Conservation (phyloP, 495 filamentous ascomycete genomes). For the Tuber borchii region DNA sequence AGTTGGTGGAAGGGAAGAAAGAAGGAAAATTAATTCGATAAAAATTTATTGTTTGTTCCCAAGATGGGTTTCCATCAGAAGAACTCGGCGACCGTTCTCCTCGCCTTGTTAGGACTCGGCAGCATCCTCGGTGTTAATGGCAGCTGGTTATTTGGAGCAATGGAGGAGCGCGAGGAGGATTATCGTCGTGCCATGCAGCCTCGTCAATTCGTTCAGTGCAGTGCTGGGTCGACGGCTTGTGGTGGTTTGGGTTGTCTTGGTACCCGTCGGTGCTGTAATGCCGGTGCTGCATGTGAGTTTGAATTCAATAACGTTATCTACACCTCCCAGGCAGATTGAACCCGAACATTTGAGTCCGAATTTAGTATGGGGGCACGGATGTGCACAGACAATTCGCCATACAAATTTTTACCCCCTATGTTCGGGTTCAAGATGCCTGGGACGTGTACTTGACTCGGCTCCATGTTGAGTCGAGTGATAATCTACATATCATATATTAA, state of each 20-base stretch:
- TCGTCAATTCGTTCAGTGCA: conserved; percentile 7
- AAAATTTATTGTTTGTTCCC: not conserved
- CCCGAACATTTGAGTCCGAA: too few relatives aligned
- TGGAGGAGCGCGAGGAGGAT: conserved; percentile 7
- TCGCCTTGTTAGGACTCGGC: conserved; percentile 7
- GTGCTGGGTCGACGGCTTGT: conserved; percentile 5
- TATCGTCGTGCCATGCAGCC: not conserved
- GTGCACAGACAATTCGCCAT: too few relatives aligned
- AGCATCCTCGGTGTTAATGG: conserved; percentile 12
- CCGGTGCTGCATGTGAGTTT: conserved; percentile 18
- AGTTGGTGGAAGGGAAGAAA: not conserved
- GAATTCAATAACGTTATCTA: not conserved
- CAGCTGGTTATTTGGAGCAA: conserved; percentile 17
- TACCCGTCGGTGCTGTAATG: conserved; percentile 15
- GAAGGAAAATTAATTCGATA: not conserved
- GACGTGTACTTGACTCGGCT: not conserved
- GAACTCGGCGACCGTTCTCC: not conserved
- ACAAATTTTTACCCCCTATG: too few relatives aligned
- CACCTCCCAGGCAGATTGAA: too few relatives aligned
- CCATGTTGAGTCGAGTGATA: not conserved
- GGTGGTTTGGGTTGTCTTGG: conserved; percentile 16
- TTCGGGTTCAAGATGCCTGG: too few relatives aligned
- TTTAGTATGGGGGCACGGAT: too few relatives aligned
- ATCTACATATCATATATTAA: not conserved
- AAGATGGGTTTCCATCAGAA: not conserved